Base-by-base conservation (phyloP, 2,329 filamentous ascomycete genomes). In the Fusarium dimerum region DNA sequence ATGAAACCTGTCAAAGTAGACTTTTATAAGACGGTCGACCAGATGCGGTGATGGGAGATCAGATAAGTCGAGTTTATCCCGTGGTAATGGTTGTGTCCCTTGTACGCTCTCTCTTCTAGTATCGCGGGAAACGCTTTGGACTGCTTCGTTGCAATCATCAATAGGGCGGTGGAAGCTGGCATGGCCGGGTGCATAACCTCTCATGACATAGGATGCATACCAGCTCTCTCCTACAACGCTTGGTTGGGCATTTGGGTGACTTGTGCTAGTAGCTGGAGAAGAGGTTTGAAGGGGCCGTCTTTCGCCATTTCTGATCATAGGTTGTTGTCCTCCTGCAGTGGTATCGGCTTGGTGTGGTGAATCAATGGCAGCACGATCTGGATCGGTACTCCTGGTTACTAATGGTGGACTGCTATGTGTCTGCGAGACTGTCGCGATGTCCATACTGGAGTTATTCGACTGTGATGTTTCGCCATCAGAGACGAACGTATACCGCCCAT, bases 1-100 rank as follows among this genome's bases (percentile, higher is more conserved):
- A 0, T 51, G 54, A 1, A 57, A 57, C 0, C 39, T 32, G 0
- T 51, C 42, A 6, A 57, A 57, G 17, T 57, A 57, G 6, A 34
- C 47, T 2, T 57, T 47, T 1, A 57, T 54, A 0, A 57, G 39
- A 0, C 39, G 15, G 0, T 57, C 44, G 1, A 45, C 6, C 0
- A 43, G 9, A n/a, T n/a, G 10, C 41, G 34, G 0, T 40, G 44
- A 0, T 18, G 16, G 0, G 52, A 52, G 41, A 3, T 46, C 41
- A 0, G 43, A 10, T 2, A 46, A 9, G 1, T 11, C 10, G 1
- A 10, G 1, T 1, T 6, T 6, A 0, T 30, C 18, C n/a, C n/a
- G 16, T 32, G 41, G 17, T 7, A n/a, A 20, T 11, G 7, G 20
- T 20, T 12, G 20, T 43, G 16, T 29, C 17, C 10, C 26, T 3